Evolutionary conservation across 495 filamentous ascomycete genomes (phyloP).

Genomic region (Penicillium bialowiezense): DNA sequence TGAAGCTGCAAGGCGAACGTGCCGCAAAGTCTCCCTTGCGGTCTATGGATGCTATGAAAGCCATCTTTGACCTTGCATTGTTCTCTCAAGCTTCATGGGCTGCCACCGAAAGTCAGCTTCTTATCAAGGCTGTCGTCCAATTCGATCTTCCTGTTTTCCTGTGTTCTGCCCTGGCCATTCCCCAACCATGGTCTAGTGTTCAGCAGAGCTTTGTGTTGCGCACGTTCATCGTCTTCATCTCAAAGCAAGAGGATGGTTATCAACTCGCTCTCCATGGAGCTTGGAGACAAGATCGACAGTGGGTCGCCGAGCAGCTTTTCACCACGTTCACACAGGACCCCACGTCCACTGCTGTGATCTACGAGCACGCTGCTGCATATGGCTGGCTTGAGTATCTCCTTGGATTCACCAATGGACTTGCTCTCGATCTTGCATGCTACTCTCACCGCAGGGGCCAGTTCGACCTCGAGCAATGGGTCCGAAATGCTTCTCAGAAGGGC

Average conservation of each 20-base stretch:
- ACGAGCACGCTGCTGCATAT: conserved; percentile 75
- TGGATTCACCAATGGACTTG: conserved; percentile 71
- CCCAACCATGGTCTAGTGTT: conserved; percentile 60
- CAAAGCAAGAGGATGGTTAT: conserved; percentile 63
- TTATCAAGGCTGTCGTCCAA: conserved; percentile 50
- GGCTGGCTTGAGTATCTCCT: conserved; percentile 81
- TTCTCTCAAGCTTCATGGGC: conserved; percentile 63
- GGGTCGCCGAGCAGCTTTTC: conserved; percentile 74
- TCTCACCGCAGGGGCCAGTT: conserved; percentile 81
- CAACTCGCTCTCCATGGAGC: conserved; percentile 84
- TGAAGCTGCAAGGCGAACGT: conserved; percentile 66
- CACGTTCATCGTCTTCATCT: conserved; percentile 59
- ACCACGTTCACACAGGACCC: conserved; percentile 76
- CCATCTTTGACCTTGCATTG: conserved; percentile 74
- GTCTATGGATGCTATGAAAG: conserved; percentile 79
- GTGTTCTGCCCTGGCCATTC: conserved; percentile 68
- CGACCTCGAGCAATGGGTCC: conserved; percentile 79
- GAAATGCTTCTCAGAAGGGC: conserved; percentile 57
- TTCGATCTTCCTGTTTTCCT: conserved; percentile 65
- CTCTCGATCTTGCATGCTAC: conserved; percentile 82
- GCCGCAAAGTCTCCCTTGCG: conserved; percentile 84
- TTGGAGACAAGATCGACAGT: conserved; percentile 82
- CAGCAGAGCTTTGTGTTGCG: conserved; percentile 62
- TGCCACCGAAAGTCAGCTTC: conserved; percentile 61
- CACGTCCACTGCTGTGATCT: conserved; percentile 70